Percentiles rank a stretch among this genome's conserved stretches.
Conservation (phyloP, 1,284 basidiomycete species). For the Chiua sp. region DNA sequence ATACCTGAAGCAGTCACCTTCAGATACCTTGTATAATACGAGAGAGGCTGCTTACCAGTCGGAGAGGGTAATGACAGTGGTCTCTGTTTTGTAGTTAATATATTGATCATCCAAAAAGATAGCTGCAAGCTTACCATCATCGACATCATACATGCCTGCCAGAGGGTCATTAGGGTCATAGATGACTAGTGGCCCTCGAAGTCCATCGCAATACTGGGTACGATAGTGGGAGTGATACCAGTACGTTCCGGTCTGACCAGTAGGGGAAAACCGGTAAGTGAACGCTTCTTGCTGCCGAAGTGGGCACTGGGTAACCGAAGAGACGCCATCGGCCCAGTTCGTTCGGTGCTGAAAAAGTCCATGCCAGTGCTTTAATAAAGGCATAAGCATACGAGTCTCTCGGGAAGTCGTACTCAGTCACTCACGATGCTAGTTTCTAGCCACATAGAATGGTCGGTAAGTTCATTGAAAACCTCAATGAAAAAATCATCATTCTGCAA, state of each 20-base stretch:
- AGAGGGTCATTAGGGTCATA: conserved; percentile 46
- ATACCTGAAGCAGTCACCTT: conserved; percentile 28
- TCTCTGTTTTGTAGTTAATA: conserved; percentile 21
- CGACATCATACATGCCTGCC: conserved; percentile 42
- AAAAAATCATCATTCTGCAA: conserved; percentile 23
- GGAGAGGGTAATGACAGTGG: conserved; percentile 36
- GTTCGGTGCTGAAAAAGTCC: conserved; percentile 34
- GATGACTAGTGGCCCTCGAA: conserved; percentile 47
- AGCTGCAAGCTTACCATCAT: conserved; percentile 35
- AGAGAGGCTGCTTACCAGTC: conserved; percentile 32
- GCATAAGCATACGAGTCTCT: background rate
- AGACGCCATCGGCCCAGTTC: conserved; percentile 39
- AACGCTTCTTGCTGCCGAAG: conserved; percentile 30
- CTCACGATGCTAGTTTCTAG: conserved; percentile 41
- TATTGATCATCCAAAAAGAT: background rate
- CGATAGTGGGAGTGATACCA: conserved; percentile 42
- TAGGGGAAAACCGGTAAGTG: conserved; percentile 24
- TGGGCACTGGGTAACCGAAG: conserved; percentile 42
- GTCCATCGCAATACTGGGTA: conserved; percentile 51
- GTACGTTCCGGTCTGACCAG: conserved; percentile 36
- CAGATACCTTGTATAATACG: background rate
- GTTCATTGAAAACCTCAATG: conserved; percentile 34
- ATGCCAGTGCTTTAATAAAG: conserved; percentile 39
- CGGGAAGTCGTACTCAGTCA: conserved; percentile 11
- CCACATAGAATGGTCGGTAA: conserved; percentile 38